Conservation (phyloP, 495 filamentous ascomycete genomes). For the Annulohypoxylon moriforme region DNA sequence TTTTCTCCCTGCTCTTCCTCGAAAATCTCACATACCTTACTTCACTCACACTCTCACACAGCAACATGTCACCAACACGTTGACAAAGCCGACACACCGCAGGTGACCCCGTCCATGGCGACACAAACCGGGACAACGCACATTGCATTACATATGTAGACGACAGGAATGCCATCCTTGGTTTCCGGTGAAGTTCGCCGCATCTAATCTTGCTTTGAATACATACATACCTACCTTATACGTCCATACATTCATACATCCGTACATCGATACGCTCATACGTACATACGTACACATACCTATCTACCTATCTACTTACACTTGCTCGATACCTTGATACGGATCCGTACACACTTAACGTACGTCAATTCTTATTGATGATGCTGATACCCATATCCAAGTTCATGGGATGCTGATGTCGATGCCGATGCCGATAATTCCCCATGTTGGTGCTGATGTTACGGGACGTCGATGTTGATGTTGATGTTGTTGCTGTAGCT, state of each 20-base stretch:
- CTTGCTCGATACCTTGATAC: too few relatives aligned
- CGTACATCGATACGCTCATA: neutral
- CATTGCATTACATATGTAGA: slow-evolving; percentile 45
- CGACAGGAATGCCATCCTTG: slow-evolving; percentile 43
- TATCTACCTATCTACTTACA: too few relatives aligned
- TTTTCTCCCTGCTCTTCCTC: neutral
- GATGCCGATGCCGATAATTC: slow-evolving; percentile 15
- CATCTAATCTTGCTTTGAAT: slow-evolving; percentile 34
- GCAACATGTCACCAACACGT: slow-evolving; percentile 47
- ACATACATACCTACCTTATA: neutral
- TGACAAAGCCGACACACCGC: slow-evolving; percentile 44
- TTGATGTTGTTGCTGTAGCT: neutral
- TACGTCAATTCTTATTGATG: slow-evolving; percentile 10
- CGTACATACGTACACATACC: neutral
- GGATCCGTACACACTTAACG: neutral
- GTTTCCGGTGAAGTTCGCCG: slow-evolving; percentile 45
- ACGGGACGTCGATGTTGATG: neutral
- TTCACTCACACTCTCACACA: slow-evolving; percentile 28
- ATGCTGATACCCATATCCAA: slow-evolving; percentile 16
- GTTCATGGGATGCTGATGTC: slow-evolving; percentile 17
- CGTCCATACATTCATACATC: neutral
- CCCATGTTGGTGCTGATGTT: slow-evolving; percentile 14
- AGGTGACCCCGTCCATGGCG: slow-evolving; percentile 43
- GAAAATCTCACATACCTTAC: neutral
- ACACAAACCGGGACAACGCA: slow-evolving; percentile 46